Evolutionary conservation across 2,329 filamentous ascomycete genomes (phyloP), one percentile per base, ranked within the genome.

Genomic region (Endocalyx cinctus): DNA sequence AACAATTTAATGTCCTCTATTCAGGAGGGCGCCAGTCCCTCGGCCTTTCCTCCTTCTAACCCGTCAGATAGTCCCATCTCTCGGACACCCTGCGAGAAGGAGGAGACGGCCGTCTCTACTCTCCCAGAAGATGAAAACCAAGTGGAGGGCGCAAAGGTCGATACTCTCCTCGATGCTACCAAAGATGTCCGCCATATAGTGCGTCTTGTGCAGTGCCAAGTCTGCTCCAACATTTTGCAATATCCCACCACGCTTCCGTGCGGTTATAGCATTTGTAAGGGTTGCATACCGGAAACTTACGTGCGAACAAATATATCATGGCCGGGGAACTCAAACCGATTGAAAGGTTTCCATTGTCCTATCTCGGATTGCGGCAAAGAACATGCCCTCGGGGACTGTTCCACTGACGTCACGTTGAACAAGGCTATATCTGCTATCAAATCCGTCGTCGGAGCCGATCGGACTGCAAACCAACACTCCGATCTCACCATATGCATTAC

Each of bases 161-260:
- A 39, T 14, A 27, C 46, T n/a, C 46, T 57, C 10, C 58, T 75
- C 39, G 63, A 67, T 42, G 67, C 73, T 19, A 62, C 69, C 44
- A 61, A 65, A 42, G 69, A 81, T 54, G 73, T 77, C 13, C 71
- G 84, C 43, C 65, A 74, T 37, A 67, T 88, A 34, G 70, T 94
- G 41, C 80, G 81, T 27, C 65, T 92, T 25, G 71, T 92, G 33
- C 87, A 94, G 61, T 96, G 89, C 55, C 72, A 72, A 10, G 64
- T 74, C 42, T 95, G 89, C 58, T 85, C 81, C 4, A 67, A 66
- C 27, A 81, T 83, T 1, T 66, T 92, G 18, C 68, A 63, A 28
- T 69, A 77, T 7, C 85, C 88, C 5, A 70, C 87, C 36, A 84
- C 84, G 1, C 65, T 95, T 5, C 87, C 88, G 5, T 96, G 89